Conservation (phyloP, 768 basidiomycete genomes). For the Boletus barrowsii region DNA sequence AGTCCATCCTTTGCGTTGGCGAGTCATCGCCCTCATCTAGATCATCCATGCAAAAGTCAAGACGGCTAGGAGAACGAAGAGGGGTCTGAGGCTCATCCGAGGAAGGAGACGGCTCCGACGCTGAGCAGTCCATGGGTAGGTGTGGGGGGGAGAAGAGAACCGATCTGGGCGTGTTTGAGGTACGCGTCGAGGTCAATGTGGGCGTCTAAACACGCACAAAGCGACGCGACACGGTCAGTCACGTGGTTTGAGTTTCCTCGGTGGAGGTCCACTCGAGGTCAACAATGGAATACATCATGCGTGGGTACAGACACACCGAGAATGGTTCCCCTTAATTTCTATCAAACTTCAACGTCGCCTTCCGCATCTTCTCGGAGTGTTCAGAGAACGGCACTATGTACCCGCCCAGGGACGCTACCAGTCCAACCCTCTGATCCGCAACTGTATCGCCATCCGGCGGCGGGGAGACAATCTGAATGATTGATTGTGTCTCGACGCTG, state of each 20-base stretch:
- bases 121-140: conserved; percentile 9
- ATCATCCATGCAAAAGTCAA: conserved; percentile 36
- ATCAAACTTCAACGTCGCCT: conserved; percentile 29
- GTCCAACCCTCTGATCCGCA: conserved; percentile 28
- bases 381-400: conserved; percentile 43
- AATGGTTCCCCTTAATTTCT: conserved; percentile 8
- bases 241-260: conserved; percentile 23
- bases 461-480: conserved; percentile 66
- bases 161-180: conserved; percentile 6
- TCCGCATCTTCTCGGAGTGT: conserved; percentile 39
- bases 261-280: conserved; percentile 1
- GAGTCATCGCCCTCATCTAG: not conserved
- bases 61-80: conserved; percentile 46
- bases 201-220: conserved; percentile 21
- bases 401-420: conserved; percentile 31
- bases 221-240: conserved; percentile 18
- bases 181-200: conserved; percentile 6
- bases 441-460: conserved; percentile 29
- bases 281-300: conserved; percentile 7
- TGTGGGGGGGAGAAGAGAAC: not conserved
- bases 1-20: conserved; percentile 9
- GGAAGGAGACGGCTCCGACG: not conserved
- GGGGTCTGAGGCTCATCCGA: conserved; percentile 24
- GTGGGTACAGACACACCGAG: conserved; percentile 22
- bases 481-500: conserved; percentile 67